Evolutionary conservation across 768 basidiomycete species (phyloP).

Genomic region (Tricholoma sp.): DNA sequence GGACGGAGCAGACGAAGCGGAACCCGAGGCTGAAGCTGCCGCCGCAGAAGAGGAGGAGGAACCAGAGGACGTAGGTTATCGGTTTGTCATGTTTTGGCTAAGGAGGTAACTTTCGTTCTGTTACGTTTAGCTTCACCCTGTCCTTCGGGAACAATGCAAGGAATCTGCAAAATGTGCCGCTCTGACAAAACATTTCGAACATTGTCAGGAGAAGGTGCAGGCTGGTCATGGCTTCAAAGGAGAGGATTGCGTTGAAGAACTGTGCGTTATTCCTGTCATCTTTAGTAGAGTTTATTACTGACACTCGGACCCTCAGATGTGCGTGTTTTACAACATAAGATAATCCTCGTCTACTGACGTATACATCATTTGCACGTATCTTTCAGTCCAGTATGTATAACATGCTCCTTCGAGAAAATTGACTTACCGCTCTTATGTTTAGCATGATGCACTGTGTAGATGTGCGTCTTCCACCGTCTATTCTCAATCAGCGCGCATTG

Average conservation of each 20-base stretch:
- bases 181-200: conserved; percentile 77
- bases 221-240: conserved; percentile 80
- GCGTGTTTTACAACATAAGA: conserved; percentile 14
- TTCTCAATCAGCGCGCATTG: conserved; percentile 26
- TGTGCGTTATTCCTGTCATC: conserved; percentile 44
- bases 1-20: conserved; percentile 28
- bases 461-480: conserved; percentile 38
- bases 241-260: conserved; percentile 91
- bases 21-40: conserved; percentile 20
- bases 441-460: conserved; percentile 95
- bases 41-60: conserved; percentile 43
- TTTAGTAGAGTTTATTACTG: conserved; percentile 13
- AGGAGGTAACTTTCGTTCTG: neutral
- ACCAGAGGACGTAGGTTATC: conserved; percentile 74
- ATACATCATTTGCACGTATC: neutral
- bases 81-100: neutral
- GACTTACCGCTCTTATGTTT: conserved; percentile 2
- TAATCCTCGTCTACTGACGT: conserved; percentile 7
- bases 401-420: conserved; percentile 1
- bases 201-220: conserved; percentile 86
- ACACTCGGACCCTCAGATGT: conserved; percentile 23
- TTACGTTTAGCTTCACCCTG: conserved; percentile 53
- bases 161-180: conserved; percentile 59
- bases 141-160: conserved; percentile 73
- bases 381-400: conserved; percentile 60